Evolutionary conservation across 1,284 basidiomycete species (phyloP), one percentile per base, ranked within the genome.

Genomic region (Butyriboletus appendiculatus): DNA sequence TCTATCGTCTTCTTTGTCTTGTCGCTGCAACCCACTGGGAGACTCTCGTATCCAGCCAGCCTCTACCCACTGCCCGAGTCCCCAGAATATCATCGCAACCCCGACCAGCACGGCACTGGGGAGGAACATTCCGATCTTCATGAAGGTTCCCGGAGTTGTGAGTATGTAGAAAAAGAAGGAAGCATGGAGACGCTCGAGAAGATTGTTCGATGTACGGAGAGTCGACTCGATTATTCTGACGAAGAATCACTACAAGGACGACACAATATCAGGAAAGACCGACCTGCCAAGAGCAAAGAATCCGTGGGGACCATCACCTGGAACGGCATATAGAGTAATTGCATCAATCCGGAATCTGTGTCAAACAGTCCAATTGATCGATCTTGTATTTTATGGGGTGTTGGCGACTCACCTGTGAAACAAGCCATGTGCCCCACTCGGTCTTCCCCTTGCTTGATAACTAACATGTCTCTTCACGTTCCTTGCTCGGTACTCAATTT

Each of bases 81-180:
- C 95, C 38, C 81, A 81, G 60, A 96, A 84, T 69, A 95, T 90
- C 76, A 96, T 81, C 0, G 86, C 86, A 14, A 91, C 81, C 41
- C 91, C 90, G 47, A 96, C 79, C 7, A 96, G 66, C 28, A 97
- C 80, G 0, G 84, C 90, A 50, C 91, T 91, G 0, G 95, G 94
- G 4, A 98, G 80, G 70, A 93, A 98, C 65, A 80, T 85, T 0
- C 93, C 94, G 16, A 97, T 93, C 64, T 95, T 92, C 63, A 94
- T 79, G 73, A 96, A 96, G 1, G 78, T 79, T n/a, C 81, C 81
- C 0, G 90, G 84, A 26, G 79, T 80, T 5, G 90, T 84, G 55
- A 96, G 75, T 55, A 98, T 79, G 74, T 95, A 98, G 74, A 98
- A 94, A 76, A 97, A 96, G 74, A 96, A 95, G 1, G 93, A 96